These are phyloP conservation scores for Eucalyptus virginea DNA, from an alignment of 345 rosid genomes.

Conservation along the genomic window DNA sequence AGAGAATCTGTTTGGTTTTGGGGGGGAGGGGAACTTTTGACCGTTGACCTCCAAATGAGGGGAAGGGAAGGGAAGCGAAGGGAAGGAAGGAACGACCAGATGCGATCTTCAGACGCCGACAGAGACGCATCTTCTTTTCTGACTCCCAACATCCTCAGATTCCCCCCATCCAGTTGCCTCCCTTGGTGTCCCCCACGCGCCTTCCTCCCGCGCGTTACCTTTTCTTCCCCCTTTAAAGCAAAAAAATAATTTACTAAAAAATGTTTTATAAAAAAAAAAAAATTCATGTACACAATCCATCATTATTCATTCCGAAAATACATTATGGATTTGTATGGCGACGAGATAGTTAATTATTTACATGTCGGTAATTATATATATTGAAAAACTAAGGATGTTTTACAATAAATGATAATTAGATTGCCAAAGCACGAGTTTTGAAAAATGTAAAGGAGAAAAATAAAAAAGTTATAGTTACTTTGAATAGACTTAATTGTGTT, in stretches of 20 bases:
- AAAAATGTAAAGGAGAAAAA: no score
- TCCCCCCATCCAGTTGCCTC: background rate
- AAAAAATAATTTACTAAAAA: no score
- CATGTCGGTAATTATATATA: background rate
- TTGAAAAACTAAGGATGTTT: background rate
- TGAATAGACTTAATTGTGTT: no score
- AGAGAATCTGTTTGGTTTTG: background rate
- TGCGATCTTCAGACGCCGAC: background rate
- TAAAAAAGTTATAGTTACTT: no score
- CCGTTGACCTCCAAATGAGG: background rate
- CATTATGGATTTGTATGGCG: background rate
- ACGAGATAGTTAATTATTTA: background rate
- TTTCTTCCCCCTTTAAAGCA: background rate
- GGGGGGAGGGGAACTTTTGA: background rate
- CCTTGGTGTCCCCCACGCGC: background rate
- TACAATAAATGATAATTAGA: fast-evolving
- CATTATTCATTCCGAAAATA: background rate
- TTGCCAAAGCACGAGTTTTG: background rate
- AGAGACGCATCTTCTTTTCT: background rate
- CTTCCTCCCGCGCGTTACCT: background rate
- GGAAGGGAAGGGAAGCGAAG: no score
- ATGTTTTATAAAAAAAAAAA: no score
- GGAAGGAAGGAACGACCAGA: background rate
- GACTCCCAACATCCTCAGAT: background rate
- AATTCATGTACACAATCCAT: background rate